These are phyloP conservation scores for Solanum hybrid DNA, from an alignment of 305 asterid species.

Conservation along the genomic window DNA sequence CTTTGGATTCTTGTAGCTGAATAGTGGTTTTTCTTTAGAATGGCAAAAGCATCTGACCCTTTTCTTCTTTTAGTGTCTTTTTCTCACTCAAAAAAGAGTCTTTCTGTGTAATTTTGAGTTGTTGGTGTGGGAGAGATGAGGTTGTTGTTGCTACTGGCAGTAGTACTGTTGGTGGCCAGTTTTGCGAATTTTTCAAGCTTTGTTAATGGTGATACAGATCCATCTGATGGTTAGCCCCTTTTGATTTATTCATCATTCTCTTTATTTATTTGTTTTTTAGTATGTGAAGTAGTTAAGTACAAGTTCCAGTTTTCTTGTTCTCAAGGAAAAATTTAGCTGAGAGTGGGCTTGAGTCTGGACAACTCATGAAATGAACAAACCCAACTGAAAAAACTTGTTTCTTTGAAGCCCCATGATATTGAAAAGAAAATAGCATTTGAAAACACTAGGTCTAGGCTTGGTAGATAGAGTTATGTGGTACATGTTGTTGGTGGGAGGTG, in stretches of 20 bases:
- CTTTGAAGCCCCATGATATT: not conserved
- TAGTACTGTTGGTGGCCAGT: constrained; percentile 33
- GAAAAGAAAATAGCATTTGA: not conserved
- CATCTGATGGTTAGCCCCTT: constrained; percentile 53
- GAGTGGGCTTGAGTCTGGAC: not conserved
- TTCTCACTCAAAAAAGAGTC: not conserved
- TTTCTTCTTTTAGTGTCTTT: constrained; percentile 7
- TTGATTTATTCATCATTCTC: not conserved
- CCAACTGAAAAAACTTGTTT: not conserved
- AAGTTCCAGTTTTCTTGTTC: not conserved
- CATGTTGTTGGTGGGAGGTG: not conserved
- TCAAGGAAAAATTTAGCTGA: not conserved
- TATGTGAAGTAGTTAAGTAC: not conserved
- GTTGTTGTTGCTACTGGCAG: constrained; percentile 22
- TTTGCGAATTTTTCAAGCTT: constrained; percentile 17
- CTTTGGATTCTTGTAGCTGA: constrained; percentile 56
- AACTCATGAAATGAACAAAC: not conserved
- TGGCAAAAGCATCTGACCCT: constrained; percentile 26
- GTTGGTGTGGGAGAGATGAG: constrained; percentile 26
- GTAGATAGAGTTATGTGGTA: not conserved
- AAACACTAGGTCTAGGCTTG: not conserved
- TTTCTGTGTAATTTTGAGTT: not conserved
- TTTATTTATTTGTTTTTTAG: not conserved
- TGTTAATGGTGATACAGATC: constrained; percentile 75
- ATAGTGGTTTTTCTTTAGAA: constrained; percentile 62